Evolutionary conservation across 202 grass and related monocot species (phyloP).

Genomic region (Carex sylvatica): DNA sequence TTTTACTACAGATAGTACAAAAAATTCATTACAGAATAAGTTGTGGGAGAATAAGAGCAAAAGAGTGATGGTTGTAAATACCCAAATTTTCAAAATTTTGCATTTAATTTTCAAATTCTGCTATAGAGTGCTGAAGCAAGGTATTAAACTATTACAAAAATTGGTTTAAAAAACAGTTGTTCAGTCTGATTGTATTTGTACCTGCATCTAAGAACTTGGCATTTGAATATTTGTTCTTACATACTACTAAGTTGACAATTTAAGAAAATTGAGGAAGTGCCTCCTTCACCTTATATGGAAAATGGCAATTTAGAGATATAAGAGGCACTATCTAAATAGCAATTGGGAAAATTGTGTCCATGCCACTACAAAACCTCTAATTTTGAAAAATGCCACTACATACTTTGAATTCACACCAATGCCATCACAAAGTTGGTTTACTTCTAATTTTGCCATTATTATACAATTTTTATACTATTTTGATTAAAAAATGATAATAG

Average conservation of each 20-base stretch:
- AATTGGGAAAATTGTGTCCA: too few relatives aligned
- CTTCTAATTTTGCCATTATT: too few relatives aligned
- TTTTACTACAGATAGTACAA: background rate
- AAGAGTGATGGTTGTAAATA: conserved; percentile 17
- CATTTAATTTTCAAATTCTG: conserved; percentile 28
- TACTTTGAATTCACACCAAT: too few relatives aligned
- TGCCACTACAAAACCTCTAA: too few relatives aligned
- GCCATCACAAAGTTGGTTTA: too few relatives aligned
- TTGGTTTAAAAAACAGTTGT: background rate
- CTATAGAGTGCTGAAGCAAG: background rate
- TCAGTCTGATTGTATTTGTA: background rate
- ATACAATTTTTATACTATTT: too few relatives aligned
- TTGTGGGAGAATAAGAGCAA: background rate
- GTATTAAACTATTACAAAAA: background rate
- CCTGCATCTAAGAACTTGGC: background rate
- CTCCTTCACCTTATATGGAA: too few relatives aligned
- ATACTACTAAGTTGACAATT: background rate
- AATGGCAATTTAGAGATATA: too few relatives aligned
- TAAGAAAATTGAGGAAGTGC: too few relatives aligned
- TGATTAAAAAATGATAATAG: too few relatives aligned
- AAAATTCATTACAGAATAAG: background rate
- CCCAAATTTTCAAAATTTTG: background rate
- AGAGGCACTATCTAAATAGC: too few relatives aligned
- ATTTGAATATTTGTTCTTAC: background rate
- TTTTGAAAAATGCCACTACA: too few relatives aligned